Conservation (phyloP, 2,329 filamentous ascomycete genomes). For the Ilyonectria mors-panacis region DNA sequence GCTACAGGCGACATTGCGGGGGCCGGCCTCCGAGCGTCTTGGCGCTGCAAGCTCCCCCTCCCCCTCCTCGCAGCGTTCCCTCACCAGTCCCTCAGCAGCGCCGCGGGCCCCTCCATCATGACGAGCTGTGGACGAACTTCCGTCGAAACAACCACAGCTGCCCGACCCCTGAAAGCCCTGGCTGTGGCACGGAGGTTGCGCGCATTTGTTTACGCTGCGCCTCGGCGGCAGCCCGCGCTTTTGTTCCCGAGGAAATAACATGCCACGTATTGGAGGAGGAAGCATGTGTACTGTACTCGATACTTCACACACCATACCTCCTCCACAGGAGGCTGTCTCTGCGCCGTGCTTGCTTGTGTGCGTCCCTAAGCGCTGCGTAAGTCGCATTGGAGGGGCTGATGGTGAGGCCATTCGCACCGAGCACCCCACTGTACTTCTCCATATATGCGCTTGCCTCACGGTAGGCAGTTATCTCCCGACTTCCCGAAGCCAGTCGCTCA, state of each 20-base stretch:
- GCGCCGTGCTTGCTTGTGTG: constrained; percentile 5
- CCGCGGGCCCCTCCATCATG: constrained; percentile 9
- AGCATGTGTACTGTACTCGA: neutral
- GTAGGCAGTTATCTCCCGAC: neutral
- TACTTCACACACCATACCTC: constrained; percentile 15
- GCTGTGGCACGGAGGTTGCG: constrained; percentile 15
- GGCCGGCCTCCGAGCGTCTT: constrained; percentile 24
- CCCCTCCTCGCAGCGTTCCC: constrained; percentile 5
- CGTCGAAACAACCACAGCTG: neutral
- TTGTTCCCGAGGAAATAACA: constrained; percentile 11
- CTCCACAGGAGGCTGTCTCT: neutral
- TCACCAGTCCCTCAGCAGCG: neutral
- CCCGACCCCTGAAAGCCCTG: neutral
- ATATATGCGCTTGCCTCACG: neutral
- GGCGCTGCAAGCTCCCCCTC: constrained; percentile 23
- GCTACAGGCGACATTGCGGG: constrained; percentile 1
- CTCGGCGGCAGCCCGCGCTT: constrained; percentile 3
- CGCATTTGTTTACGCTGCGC: constrained; percentile 23
- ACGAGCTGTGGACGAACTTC: constrained; percentile 8
- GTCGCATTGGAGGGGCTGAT: neutral
- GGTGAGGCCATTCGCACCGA: neutral
- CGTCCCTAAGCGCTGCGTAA: neutral
- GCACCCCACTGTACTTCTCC: neutral
- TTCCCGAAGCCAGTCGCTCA: neutral
- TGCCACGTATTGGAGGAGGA: constrained; percentile 17